These are phyloP conservation scores for Clonostachys byssicola DNA, from an alignment of 2,329 filamentous ascomycete species.

Conservation along the genomic window DNA sequence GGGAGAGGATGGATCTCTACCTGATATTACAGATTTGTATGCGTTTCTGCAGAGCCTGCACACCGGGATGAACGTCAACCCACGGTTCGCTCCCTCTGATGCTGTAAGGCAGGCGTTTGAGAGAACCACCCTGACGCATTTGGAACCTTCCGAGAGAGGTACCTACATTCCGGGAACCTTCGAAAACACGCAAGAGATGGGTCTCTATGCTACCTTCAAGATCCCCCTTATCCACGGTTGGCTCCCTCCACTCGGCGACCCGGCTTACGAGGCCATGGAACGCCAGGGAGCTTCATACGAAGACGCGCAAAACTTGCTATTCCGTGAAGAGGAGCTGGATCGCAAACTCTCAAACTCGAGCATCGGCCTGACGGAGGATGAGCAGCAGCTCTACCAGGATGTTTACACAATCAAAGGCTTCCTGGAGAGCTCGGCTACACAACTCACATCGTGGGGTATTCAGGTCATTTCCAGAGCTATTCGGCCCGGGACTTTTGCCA, in stretches of 20 bases:
- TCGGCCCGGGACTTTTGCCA: conserved; percentile 75
- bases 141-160: conserved; percentile 44
- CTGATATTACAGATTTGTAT: conserved; percentile 86
- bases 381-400: conserved; percentile 79
- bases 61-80: conserved; percentile 98
- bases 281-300: conserved; percentile 83
- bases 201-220: conserved; percentile 84
- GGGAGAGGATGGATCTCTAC: conserved; percentile 59
- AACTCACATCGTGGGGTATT: conserved; percentile 79
- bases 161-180: conserved; percentile 66
- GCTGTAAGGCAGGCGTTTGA: conserved; percentile 41
- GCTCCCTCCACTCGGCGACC: conserved; percentile 67
- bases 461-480: conserved; percentile 68
- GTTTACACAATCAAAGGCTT: conserved; percentile 82
- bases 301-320: conserved; percentile 84
- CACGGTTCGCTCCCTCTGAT: conserved; percentile 67
- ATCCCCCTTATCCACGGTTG: conserved; percentile 91
- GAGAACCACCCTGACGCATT: conserved; percentile 46
- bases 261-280: conserved; percentile 65
- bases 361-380: conserved; percentile 59
- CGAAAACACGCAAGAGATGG: conserved; percentile 82
- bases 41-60: conserved; percentile 83
- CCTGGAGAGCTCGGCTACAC: conserved; percentile 74
- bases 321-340: conserved; percentile 85
- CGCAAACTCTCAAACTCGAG: conserved; percentile 53